Evolutionary conservation across 2,329 filamentous ascomycete genomes (phyloP).

Genomic region (Stemphylium vesicarium): DNA sequence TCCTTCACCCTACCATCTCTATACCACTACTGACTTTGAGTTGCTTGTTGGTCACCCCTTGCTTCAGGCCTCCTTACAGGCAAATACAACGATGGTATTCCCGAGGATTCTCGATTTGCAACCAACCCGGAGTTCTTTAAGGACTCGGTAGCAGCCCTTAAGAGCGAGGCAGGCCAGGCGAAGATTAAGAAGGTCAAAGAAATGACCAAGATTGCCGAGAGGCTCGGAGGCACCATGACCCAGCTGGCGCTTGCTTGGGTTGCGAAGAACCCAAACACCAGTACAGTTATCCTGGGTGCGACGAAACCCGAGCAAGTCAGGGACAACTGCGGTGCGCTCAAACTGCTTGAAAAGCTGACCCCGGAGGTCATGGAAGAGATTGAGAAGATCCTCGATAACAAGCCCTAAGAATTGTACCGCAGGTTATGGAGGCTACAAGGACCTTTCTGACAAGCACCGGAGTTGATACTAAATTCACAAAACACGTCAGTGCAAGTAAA

Average conservation of each 20-base stretch:
- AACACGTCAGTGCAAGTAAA: background rate
- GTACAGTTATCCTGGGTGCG: slow-evolving; percentile 62
- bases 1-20: background rate
- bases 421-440: too few species aligned
- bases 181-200: slow-evolving; percentile 66
- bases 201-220: slow-evolving; percentile 58
- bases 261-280: slow-evolving; percentile 65
- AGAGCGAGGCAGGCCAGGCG: slow-evolving; percentile 57
- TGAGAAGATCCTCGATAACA: slow-evolving; percentile 49
- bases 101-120: slow-evolving; percentile 66
- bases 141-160: slow-evolving; percentile 60
- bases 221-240: slow-evolving; percentile 55
- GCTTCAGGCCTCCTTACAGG: slow-evolving; percentile 65
- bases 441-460: background rate
- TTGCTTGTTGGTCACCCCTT: too few species aligned
- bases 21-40: background rate
- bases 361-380: slow-evolving; percentile 50
- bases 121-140: slow-evolving; percentile 65
- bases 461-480: background rate
- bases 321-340: slow-evolving; percentile 57
- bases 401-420: slow-evolving; percentile 34
- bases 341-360: slow-evolving; percentile 50
- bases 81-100: slow-evolving; percentile 70
- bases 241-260: slow-evolving; percentile 66
- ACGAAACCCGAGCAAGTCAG: slow-evolving; percentile 58